Base-by-base conservation (phyloP, 164 flowering plant species). In the Vitis cinerea region DNA sequence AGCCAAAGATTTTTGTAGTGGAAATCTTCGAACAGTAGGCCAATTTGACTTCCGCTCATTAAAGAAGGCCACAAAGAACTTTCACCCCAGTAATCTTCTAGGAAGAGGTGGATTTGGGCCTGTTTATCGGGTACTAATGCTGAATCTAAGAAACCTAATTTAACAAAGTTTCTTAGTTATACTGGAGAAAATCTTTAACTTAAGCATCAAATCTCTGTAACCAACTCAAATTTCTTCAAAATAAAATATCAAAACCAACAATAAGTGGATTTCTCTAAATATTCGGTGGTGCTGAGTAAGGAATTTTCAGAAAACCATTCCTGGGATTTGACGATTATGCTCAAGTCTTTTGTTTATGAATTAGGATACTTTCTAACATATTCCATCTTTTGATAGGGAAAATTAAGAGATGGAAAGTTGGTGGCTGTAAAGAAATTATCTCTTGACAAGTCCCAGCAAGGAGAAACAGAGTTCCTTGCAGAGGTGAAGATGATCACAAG, bases 51-150 rank as follows among this genome's bases (percentile, higher is more conserved):
- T 81, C 53, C 73, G 65, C 27, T 78, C 85, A 31, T 66, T 90
- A 55, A 86, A 82, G 83, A 90, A 84, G 78, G 93, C 90, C 37
- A 90, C 95, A 47, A 84, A 82, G 73, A 88, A 87, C 69, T 90
- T 90, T 68, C 73, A 85, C 60, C 77, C 78, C 10, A 48, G 15
- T 50, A 79, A 90, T 71, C 83, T 80, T 72, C 87, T 90, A 29
- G 95, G 92, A 51, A 73, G 82, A 64, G 95, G 95, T 31, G 95
- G 92, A 74, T 90, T 88, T 61, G 95, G 95, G 4, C 90, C 91
- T 11, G 95, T 90, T 8, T 86, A 81, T 72, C 71, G 77, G 90
- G 92, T 90, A 84, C 13, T 23, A 59, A 17, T 62, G 7, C 47
- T 52, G 29, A 56, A 50, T 63, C 44, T 23, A 7, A 59, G 65